Evolutionary conservation across 805 yeast species (phyloP).

Genomic region (Candida cerambycidarum): DNA sequence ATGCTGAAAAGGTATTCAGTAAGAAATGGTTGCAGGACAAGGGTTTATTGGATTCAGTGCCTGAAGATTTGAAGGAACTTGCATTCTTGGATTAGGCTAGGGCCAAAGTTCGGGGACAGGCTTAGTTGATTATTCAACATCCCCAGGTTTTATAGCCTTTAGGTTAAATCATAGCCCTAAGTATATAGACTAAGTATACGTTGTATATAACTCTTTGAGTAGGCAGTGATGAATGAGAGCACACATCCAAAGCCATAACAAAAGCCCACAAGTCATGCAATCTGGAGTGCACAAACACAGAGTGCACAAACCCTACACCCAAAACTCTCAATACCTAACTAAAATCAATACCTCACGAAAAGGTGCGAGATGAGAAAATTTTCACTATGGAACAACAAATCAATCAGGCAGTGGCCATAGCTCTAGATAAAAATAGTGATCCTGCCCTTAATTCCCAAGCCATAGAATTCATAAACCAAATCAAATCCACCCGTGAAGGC

Average conservation of each 20-base stretch:
- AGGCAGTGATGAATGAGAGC: too few species aligned
- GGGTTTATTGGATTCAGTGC: conserved; percentile 62
- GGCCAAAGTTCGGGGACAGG: too few species aligned
- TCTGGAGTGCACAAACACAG: too few species aligned
- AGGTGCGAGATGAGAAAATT: conserved; percentile 10
- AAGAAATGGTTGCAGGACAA: conserved; percentile 73
- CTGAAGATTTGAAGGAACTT: conserved; percentile 69
- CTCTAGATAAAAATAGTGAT: conserved; percentile 69
- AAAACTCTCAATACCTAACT: neutral
- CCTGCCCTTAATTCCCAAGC: conserved; percentile 57
- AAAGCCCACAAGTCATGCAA: too few species aligned
- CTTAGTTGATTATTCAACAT: too few species aligned
- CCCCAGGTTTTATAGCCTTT: too few species aligned
- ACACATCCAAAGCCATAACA: too few species aligned
- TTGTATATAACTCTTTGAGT: too few species aligned
- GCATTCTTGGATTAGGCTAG: conserved; percentile 39
- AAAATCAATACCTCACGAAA: too few species aligned
- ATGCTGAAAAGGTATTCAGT: conserved; percentile 78
- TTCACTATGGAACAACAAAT: conserved; percentile 55
- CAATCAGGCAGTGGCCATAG: conserved; percentile 84
- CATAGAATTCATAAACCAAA: conserved; percentile 49
- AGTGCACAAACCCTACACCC: neutral
- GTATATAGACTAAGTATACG: too few species aligned
- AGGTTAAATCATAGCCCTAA: too few species aligned
- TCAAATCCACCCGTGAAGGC: conserved; percentile 55